Percentiles rank a stretch among this genome's conserved stretches.
phyloP scores from a whole-genome alignment of 2,329 filamentous ascomycete genomes.

The Cryphonectria japonica region DNA sequence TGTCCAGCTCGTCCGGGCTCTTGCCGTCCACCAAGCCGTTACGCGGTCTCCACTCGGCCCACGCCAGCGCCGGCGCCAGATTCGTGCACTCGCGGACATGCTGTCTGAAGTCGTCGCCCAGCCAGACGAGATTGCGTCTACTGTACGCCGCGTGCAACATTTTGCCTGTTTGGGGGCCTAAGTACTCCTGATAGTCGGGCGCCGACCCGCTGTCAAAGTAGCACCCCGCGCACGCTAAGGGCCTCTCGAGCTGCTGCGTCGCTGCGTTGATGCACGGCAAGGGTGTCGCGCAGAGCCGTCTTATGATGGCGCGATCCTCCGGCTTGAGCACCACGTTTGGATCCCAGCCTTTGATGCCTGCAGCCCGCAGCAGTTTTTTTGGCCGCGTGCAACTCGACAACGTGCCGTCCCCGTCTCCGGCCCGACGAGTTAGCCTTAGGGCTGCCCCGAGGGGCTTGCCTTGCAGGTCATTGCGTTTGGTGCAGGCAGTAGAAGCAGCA shows the following conservation, averaged over 20 bases:
- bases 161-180: background rate
- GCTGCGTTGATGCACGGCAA: background rate
- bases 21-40: too few relatives aligned
- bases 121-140: background rate
- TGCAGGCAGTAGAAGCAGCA: background rate
- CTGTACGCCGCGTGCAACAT: background rate
- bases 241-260: background rate
- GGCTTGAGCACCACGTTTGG: background rate
- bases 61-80: background rate
- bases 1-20: too few relatives aligned
- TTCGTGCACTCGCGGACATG: background rate
- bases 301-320: background rate
- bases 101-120: background rate
- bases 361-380: background rate
- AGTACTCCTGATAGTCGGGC: background rate
- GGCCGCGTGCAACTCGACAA: background rate
- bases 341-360: background rate
- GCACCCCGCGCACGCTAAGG: background rate
- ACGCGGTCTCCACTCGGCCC: too few relatives aligned
- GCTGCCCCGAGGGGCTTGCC: background rate
- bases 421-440: background rate
- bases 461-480: background rate
- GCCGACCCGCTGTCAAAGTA: background rate
- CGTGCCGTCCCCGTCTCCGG: background rate
- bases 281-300: background rate